Percentiles rank a stretch among this genome's conserved stretches.
phyloP scores from a whole-genome alignment of 2,329 filamentous ascomycete genomes.

The Fusarium proliferatum region DNA sequence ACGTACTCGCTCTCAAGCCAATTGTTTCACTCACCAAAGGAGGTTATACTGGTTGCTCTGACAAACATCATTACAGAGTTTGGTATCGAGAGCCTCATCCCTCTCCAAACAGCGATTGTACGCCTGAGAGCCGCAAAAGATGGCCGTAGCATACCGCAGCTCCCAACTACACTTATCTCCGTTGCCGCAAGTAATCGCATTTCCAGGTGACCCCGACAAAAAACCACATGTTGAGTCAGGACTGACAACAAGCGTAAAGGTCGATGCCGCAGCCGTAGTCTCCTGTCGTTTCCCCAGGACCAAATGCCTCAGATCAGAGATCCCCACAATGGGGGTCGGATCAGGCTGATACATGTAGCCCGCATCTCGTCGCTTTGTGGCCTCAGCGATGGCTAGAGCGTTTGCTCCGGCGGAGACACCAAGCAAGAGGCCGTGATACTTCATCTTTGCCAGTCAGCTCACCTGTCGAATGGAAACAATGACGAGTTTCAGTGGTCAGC shows the following conservation, averaged over 20 bases:
- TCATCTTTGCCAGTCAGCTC: not conserved
- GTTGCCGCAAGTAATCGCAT: conserved; percentile 27
- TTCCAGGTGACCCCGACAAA: conserved; percentile 27
- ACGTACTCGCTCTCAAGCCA: fast-evolving
- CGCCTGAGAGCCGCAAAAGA: conserved; percentile 10
- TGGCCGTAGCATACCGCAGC: not conserved
- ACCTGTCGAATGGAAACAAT: too few species aligned
- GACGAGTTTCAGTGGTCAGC: not conserved
- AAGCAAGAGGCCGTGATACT: not conserved
- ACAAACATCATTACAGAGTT: conserved; percentile 26
- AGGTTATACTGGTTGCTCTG: conserved; percentile 30
- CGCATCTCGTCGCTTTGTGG: conserved; percentile 10
- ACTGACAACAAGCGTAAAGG: conserved; percentile 12
- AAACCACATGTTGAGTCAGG: conserved; percentile 29
- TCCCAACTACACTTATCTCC: conserved; percentile 19
- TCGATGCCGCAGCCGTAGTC: not conserved
- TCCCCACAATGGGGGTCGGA: conserved; percentile 4
- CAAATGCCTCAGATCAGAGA: conserved; percentile 9
- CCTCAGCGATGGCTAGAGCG: conserved; percentile 15
- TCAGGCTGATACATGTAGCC: conserved; percentile 11
- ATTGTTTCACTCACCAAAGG: conserved; percentile 7
- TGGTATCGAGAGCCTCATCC: not conserved
- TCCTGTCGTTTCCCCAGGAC: conserved; percentile 10
- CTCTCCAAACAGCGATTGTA: conserved; percentile 1
- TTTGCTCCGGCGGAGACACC: not conserved